These are phyloP conservation scores for Ophiostoma novo-ulmi DNA, from an alignment of 2,329 filamentous ascomycete species.

Conservation along the genomic window DNA sequence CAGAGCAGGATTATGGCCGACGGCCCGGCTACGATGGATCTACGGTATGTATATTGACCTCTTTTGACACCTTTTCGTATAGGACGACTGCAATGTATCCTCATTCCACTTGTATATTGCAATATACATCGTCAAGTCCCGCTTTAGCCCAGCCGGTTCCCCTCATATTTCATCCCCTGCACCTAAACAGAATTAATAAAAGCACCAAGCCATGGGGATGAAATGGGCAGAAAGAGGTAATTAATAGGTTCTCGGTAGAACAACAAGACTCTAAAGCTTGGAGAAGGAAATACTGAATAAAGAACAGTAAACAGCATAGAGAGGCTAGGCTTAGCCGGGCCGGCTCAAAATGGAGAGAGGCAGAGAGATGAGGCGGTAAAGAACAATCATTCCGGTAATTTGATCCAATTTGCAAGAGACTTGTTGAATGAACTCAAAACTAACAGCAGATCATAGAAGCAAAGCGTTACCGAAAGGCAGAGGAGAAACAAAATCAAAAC, in stretches of 20 bases:
- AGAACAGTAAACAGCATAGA: not conserved
- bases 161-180: conserved; percentile 1
- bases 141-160: conserved; percentile 7
- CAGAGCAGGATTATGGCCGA: not conserved
- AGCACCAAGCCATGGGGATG: not conserved
- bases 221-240: not conserved
- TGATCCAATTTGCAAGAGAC: not conserved
- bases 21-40: not conserved
- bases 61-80: not conserved
- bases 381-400: not conserved
- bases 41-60: not conserved
- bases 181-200: not conserved
- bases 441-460: not conserved
- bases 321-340: conserved; percentile 1
- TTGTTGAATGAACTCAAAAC: not conserved
- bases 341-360: not conserved
- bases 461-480: not conserved
- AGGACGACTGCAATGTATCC: not conserved
- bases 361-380: not conserved
- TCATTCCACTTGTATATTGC: not conserved
- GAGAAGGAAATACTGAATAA: not conserved
- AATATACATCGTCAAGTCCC: not conserved
- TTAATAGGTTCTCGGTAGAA: not conserved
- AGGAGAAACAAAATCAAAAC: not conserved
- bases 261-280: not conserved